phyloP scores from a whole-genome alignment of 306 rosid genomes.

The Dalbergia cultrata region DNA sequence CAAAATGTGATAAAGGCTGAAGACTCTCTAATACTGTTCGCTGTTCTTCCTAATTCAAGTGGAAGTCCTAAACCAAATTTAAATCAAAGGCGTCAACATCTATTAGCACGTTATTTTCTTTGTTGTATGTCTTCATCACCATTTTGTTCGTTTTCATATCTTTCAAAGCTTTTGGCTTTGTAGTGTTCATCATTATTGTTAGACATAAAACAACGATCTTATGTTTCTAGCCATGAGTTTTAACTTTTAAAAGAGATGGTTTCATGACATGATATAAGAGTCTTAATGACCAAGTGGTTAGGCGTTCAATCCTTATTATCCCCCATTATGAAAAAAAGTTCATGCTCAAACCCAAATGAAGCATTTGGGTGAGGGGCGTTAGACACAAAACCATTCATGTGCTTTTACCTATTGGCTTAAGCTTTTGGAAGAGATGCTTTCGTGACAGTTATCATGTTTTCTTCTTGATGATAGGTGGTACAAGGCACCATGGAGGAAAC shows the following conservation, averaged over 20 bases:
- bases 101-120: conserved; percentile 34
- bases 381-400: too few relatives aligned
- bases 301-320: too few relatives aligned
- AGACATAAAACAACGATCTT: too few relatives aligned
- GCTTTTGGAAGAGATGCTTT: too few relatives aligned
- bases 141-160: not conserved
- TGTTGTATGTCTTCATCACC: conserved; percentile 10
- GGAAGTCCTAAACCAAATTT: not conserved
- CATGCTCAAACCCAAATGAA: too few relatives aligned
- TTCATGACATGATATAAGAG: too few relatives aligned
- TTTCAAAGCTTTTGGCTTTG: not conserved
- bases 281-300: too few relatives aligned
- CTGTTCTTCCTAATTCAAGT: conserved; percentile 34
- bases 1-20: conserved; percentile 33
- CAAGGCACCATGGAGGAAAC: conserved; percentile 4
- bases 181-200: not conserved
- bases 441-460: not conserved
- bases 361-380: too few relatives aligned
- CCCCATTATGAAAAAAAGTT: too few relatives aligned
- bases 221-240: too few relatives aligned
- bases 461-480: conserved; percentile 22
- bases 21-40: conserved; percentile 42
- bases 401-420: too few relatives aligned
- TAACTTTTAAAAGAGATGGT: too few relatives aligned
- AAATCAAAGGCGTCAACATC: conserved; percentile 2